phyloP scores from a whole-genome alignment of 805 yeast species.

The Schwanniomyces polymorphus region DNA sequence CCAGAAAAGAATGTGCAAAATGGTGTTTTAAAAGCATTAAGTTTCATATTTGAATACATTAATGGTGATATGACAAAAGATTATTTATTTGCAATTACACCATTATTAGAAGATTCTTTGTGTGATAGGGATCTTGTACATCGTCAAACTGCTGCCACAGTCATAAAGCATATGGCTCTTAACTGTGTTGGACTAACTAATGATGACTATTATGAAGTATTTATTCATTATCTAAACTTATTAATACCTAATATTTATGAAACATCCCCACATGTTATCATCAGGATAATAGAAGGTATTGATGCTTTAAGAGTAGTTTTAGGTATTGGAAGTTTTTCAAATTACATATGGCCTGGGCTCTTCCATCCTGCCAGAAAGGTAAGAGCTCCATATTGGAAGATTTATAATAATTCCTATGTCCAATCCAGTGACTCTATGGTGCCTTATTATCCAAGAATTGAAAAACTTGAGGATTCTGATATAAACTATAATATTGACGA shows the following conservation, averaged over 20 bases:
- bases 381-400: conserved; percentile 79
- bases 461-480: conserved; percentile 19
- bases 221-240: conserved; percentile 78
- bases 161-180: conserved; percentile 76
- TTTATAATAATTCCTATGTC: conserved; percentile 75
- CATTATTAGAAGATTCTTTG: conserved; percentile 84
- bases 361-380: conserved; percentile 94
- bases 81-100: conserved; percentile 76
- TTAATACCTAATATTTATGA: conserved; percentile 88
- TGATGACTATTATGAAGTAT: conserved; percentile 63
- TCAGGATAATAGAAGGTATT: conserved; percentile 75
- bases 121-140: conserved; percentile 90
- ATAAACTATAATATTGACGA: conserved; percentile 43
- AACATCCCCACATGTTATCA: conserved; percentile 93
- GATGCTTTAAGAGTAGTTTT: conserved; percentile 69
- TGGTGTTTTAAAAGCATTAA: conserved; percentile 87
- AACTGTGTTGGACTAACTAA: conserved; percentile 73
- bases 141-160: conserved; percentile 92
- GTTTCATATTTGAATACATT: conserved; percentile 90
- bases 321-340: conserved; percentile 74
- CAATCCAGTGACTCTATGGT: conserved; percentile 74
- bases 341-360: conserved; percentile 83
- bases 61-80: conserved; percentile 74
- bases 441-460: conserved; percentile 75
- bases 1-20: conserved; percentile 94